Evolutionary conservation across 2,329 filamentous ascomycete species (phyloP), one percentile per base, ranked within the genome.

Genomic region (Penicillium hesseltinei): DNA sequence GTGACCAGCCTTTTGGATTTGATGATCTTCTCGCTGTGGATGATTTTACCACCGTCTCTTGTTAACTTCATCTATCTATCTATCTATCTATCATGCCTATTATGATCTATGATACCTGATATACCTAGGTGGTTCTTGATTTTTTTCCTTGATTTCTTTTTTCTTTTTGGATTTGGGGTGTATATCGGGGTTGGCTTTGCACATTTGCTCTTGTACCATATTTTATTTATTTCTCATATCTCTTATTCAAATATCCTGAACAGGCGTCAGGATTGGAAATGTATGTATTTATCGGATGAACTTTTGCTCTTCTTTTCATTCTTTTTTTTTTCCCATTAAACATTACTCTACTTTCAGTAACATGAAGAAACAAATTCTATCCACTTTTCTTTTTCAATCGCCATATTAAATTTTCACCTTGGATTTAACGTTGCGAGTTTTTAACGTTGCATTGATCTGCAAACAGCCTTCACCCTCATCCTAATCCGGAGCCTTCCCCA

Each of bases 11-110:
- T 2, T 66, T 65, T 55, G 67, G 61, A 21, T 70, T 73, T 59
- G 71, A 74, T 15, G 72, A 74, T 15, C 65, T 69, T 45, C 64
- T 73, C 15, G 56, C 66, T 8, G 53, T 73, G 29, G 71, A 73
- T 47, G 71, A 74, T 13, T 73, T 66, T 60, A 62, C 66, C 21
- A 65, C 66, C 13, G 67, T 66, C 36, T 64, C 68, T 46, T 71
- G 59, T 62, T 62, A 56, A 62, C 47, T 40, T 29, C 33, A 27
- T 40, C 43, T 10, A 44, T 61, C 67, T n/a, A n/a, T n/a, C n/a
- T 62, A 23, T 23, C 21, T 23, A 23, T 23, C 23, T 51, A 27
- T 69, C 0, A 61, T 59, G 11, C 13, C 47, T 45, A 60, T 47
- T 61, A 56, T 51, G 48, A 52, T 42, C 27, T 52, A 36, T 48